Evolutionary conservation across 176 grass and related monocot species (phyloP).

Genomic region (Cenchrus americanus): DNA sequence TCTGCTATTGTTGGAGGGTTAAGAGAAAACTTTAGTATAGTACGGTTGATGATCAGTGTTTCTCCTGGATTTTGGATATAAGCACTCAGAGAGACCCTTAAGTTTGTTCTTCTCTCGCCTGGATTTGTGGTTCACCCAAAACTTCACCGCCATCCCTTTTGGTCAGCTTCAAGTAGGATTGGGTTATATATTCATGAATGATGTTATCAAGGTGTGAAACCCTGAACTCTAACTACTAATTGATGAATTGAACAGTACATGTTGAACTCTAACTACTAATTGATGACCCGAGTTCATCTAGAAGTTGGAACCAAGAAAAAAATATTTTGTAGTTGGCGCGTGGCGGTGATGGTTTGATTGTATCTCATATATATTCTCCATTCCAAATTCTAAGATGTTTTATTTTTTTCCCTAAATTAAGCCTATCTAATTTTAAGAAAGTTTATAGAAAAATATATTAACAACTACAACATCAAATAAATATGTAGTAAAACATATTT

Average conservation of each 20-base stretch:
- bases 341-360: not conserved
- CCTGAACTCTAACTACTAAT: not conserved
- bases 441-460: too few relatives aligned
- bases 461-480: too few relatives aligned
- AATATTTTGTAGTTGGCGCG: too few relatives aligned
- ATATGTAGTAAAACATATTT: too few relatives aligned
- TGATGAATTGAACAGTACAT: not conserved
- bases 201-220: not conserved
- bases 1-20: too few relatives aligned
- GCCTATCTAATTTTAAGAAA: too few relatives aligned
- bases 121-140: not conserved
- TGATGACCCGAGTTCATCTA: not conserved
- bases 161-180: not conserved
- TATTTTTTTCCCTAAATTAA: too few relatives aligned
- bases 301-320: slow-evolving; percentile 5
- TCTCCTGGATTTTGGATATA: too few relatives aligned
- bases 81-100: not conserved
- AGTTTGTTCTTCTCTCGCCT: not conserved
- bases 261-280: not conserved
- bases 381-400: too few relatives aligned
- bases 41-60: too few relatives aligned
- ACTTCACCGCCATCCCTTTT: not conserved
- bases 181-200: not conserved
- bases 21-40: too few relatives aligned
- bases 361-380: not conserved